Evolutionary conservation across 2,329 filamentous ascomycete species (phyloP), one percentile per base, ranked within the genome.

Genomic region (Akanthomyces lecanii): DNA sequence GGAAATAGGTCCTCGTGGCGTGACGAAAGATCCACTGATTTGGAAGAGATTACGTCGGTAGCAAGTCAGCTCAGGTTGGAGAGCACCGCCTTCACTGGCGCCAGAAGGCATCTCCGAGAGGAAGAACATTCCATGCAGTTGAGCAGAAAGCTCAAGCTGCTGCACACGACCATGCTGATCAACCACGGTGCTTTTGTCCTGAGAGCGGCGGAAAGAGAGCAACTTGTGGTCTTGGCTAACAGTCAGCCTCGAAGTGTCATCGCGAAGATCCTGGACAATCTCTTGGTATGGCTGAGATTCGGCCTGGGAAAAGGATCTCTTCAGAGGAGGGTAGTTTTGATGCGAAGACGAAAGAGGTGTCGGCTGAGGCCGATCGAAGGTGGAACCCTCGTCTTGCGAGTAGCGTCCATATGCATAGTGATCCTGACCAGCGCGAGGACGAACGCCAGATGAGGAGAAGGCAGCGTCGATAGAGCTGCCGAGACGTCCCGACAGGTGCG

Each of bases 11-110:
- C 87, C 88, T 66, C 91, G 82, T 1, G 93, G 92, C 16, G 93
- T 83, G 47, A 92, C 92, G 63, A 97, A 85, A 5, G 89, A 92
- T 63, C 94, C 94, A 65, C 92, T 96, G 71, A 97, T 96, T 75
- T 97, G 94, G 76, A 98, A 98, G 55, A 98, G 81, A 72, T 98
- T 98, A 54, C 94, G 87, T 67, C 94, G 89, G 76, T 98, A 98
- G 81, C 94, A 98, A 3, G 94, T 98, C 73, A 98, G 77, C 77
- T 98, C 94, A 59, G 86, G 91, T 72, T 90, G 89, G 56, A 88
- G 78, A 53, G 82, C 73, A 52, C 76, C 79, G 64, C 83, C 84
- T 67, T 89, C 85, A 67, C 75, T 80, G 61, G 80, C 78, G 65
- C 82, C 86, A 70, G 88, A 83, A 1, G 89, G 88, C 78, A 90